These are phyloP conservation scores for Arthrobotrys sinensis DNA, from an alignment of 2,329 filamentous ascomycete species.

Conservation along the genomic window DNA sequence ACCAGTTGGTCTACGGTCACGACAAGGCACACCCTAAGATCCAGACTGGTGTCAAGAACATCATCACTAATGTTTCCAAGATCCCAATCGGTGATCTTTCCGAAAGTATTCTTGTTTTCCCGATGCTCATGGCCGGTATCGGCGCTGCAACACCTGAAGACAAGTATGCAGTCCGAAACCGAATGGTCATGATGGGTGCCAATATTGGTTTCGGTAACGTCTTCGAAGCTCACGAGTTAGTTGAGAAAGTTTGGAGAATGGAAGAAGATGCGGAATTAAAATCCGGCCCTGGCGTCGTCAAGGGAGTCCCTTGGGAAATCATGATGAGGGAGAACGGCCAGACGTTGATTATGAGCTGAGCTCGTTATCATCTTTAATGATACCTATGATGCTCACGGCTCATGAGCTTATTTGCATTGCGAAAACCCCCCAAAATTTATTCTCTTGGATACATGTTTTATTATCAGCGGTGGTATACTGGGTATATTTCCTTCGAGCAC, in stretches of 20 bases:
- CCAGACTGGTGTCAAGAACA: slow-evolving; percentile 55
- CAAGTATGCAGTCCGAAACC: slow-evolving; percentile 47
- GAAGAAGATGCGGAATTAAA: slow-evolving; percentile 50
- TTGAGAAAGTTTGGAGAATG: slow-evolving; percentile 59
- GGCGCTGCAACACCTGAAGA: slow-evolving; percentile 53
- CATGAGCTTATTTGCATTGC: slow-evolving; percentile 27
- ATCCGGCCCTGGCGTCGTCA: slow-evolving; percentile 43
- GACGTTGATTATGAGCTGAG: slow-evolving; percentile 62
- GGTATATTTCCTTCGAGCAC: slow-evolving; percentile 49
- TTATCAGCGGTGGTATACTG: slow-evolving; percentile 55
- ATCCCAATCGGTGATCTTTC: slow-evolving; percentile 61
- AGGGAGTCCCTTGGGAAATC: slow-evolving; percentile 44
- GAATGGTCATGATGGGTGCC: slow-evolving; percentile 60
- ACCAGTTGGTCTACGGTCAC: slow-evolving; percentile 57
- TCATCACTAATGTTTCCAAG: slow-evolving; percentile 52
- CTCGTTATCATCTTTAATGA: slow-evolving; percentile 52
- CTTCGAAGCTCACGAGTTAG: slow-evolving; percentile 60
- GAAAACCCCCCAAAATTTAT: slow-evolving; percentile 19
- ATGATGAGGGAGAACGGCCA: slow-evolving; percentile 60
- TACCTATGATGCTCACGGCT: slow-evolving; percentile 52
- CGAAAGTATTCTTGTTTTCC: slow-evolving; percentile 62
- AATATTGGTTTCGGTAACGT: slow-evolving; percentile 62
- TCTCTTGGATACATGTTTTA: slow-evolving; percentile 26
- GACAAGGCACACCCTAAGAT: slow-evolving; percentile 57
- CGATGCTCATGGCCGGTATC: slow-evolving; percentile 61